A percentile compares a stretch with the other conserved stretches of the same genome.
Conservation (phyloP, 2,329 filamentous ascomycete genomes). For the Aspergillus sergii region DNA sequence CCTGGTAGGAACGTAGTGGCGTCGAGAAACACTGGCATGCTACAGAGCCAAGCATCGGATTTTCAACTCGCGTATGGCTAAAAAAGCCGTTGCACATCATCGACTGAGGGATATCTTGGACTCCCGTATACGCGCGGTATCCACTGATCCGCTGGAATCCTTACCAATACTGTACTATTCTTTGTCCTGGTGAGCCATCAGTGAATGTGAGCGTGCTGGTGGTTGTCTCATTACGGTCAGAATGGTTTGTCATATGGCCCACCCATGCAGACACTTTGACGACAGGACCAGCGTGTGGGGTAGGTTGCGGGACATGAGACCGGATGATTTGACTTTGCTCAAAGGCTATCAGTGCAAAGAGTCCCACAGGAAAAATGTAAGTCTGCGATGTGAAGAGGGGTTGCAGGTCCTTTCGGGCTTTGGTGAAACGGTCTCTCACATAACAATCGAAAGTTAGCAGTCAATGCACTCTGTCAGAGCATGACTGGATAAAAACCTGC, state of each 20-base stretch:
- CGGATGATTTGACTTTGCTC: not conserved
- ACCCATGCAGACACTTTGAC: not conserved
- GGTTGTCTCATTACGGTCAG: not conserved
- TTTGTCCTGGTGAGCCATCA: not conserved
- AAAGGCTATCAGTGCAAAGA: not conserved
- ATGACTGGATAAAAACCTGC: not conserved
- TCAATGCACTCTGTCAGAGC: not conserved
- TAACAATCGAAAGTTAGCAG: not conserved
- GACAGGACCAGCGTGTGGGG: slow-evolving; percentile 3
- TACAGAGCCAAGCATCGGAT: not conserved
- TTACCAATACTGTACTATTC: not conserved
- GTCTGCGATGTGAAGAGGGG: not conserved
- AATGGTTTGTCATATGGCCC: not conserved
- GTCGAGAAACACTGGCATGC: not conserved
- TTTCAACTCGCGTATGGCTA: not conserved
- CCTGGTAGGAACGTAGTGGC: not conserved
- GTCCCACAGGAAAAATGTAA: not conserved
- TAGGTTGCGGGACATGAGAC: not conserved
- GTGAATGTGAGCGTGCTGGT: not conserved
- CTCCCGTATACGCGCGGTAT: not conserved
- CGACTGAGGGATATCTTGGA: not conserved
- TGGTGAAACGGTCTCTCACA: not conserved
- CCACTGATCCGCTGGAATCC: not conserved
- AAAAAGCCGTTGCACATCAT: slow-evolving; percentile 1
- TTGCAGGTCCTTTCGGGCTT: not conserved